These are phyloP conservation scores for Vitis hybrid DNA, from an alignment of 177 flowering plant species.

Conservation along the genomic window DNA sequence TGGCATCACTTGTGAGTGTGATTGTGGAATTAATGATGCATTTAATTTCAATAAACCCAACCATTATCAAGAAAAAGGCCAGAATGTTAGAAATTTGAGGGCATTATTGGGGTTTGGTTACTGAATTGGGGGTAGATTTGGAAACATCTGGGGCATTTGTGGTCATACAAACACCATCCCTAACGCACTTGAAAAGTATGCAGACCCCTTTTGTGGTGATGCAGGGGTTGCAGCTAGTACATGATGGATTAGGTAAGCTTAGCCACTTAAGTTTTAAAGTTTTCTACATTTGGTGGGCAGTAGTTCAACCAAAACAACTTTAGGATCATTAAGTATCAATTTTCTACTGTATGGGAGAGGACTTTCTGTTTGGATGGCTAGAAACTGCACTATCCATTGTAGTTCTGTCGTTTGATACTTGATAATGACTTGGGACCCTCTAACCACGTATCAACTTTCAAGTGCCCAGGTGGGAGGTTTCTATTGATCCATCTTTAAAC, in stretches of 20 bases:
- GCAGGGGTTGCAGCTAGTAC: background rate
- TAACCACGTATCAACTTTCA: too few relatives aligned
- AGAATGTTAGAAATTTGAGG: background rate
- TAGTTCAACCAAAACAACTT: slow-evolving; percentile 7
- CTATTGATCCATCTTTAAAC: too few relatives aligned
- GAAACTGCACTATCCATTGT: background rate
- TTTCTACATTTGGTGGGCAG: background rate
- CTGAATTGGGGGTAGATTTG: background rate
- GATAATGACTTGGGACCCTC: too few relatives aligned
- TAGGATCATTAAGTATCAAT: background rate
- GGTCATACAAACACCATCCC: background rate
- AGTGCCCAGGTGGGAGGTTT: too few relatives aligned
- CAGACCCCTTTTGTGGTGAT: background rate
- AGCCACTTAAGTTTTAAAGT: background rate
- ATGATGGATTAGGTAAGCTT: slow-evolving; percentile 1
- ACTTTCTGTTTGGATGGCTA: background rate
- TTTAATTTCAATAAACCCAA: too few relatives aligned
- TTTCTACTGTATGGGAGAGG: background rate
- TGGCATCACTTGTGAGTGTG: too few relatives aligned
- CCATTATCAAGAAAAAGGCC: too few relatives aligned
- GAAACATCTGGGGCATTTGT: background rate
- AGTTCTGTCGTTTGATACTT: too few relatives aligned
- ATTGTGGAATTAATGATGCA: too few relatives aligned
- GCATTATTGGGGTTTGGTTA: background rate
- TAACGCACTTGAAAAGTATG: background rate